phyloP scores from a whole-genome alignment of 331 rosid species.

The Phaseolus coccineus region DNA sequence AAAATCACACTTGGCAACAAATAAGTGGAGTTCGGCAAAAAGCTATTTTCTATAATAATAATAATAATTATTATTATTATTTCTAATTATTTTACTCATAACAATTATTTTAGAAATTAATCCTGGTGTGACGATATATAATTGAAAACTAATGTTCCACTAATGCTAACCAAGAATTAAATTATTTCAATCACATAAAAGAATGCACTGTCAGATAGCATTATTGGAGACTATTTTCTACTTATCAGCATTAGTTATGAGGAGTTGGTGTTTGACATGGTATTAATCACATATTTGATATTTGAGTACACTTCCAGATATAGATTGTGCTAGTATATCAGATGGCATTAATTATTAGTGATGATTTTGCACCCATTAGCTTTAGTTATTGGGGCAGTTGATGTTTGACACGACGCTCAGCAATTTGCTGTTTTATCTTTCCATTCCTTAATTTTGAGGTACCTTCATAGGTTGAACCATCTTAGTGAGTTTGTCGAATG shows the following conservation, averaged over 20 bases:
- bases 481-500: neutral
- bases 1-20: neutral
- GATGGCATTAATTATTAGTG: neutral
- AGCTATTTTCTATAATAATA: neutral
- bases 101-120: neutral
- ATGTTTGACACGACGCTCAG: slow-evolving; percentile 6
- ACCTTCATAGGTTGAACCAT: neutral
- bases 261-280: slow-evolving; percentile 1
- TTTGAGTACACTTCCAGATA: neutral
- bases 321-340: neutral
- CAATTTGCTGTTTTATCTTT: neutral
- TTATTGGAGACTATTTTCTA: neutral
- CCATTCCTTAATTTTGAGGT: neutral
- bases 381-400: neutral
- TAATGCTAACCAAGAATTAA: neutral
- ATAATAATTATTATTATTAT: too few species aligned
- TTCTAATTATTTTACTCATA: neutral
- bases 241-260: neutral
- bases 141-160: neutral
- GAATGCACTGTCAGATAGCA: slow-evolving; percentile 3
- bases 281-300: neutral
- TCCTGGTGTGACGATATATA: neutral
- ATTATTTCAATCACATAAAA: neutral
- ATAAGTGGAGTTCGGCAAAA: neutral
- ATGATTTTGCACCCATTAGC: neutral